Evolutionary conservation across 2,329 filamentous ascomycete genomes (phyloP).

Genomic region (Xylaria sp.): DNA sequence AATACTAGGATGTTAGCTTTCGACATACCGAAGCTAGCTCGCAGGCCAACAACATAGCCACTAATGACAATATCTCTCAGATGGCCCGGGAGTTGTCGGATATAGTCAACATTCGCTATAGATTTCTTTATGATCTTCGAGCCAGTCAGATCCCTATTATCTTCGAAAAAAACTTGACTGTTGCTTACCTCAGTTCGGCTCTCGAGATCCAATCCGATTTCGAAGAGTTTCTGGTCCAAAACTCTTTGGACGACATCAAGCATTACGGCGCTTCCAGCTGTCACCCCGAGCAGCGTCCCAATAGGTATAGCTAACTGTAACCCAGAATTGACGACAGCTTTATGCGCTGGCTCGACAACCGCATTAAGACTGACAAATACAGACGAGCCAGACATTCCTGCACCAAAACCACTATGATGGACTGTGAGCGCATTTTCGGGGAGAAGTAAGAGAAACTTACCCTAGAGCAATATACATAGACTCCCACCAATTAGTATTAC

Average conservation of each 20-base stretch:
- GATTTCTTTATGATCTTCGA: slow-evolving; percentile 53
- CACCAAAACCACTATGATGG: slow-evolving; percentile 57
- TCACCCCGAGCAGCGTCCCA: slow-evolving; percentile 47
- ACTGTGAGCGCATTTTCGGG: slow-evolving; percentile 17
- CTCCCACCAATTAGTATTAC: slow-evolving; percentile 64
- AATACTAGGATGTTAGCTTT: not conserved
- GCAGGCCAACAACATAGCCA: slow-evolving; percentile 32
- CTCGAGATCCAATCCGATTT: slow-evolving; percentile 41
- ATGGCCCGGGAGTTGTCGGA: slow-evolving; percentile 38
- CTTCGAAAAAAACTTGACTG: not conserved
- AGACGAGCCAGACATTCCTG: slow-evolving; percentile 50
- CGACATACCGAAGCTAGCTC: slow-evolving; percentile 34
- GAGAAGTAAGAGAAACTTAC: slow-evolving; percentile 40
- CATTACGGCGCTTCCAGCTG: slow-evolving; percentile 43
- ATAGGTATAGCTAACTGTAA: slow-evolving; percentile 58
- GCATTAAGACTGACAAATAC: slow-evolving; percentile 61
- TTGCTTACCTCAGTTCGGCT: slow-evolving; percentile 35
- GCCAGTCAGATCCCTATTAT: not conserved
- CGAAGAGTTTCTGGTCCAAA: slow-evolving; percentile 40
- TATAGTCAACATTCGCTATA: slow-evolving; percentile 53
- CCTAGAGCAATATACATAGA: slow-evolving; percentile 68
- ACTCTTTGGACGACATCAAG: slow-evolving; percentile 45
- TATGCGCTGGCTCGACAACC: slow-evolving; percentile 55
- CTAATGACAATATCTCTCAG: slow-evolving; percentile 27
- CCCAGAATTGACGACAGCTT: slow-evolving; percentile 60